Percentiles rank a stretch among this genome's conserved stretches.
Evolutionary conservation across 257 asterid genomes (phyloP).

Genomic region (Solanum chiquidenum): DNA sequence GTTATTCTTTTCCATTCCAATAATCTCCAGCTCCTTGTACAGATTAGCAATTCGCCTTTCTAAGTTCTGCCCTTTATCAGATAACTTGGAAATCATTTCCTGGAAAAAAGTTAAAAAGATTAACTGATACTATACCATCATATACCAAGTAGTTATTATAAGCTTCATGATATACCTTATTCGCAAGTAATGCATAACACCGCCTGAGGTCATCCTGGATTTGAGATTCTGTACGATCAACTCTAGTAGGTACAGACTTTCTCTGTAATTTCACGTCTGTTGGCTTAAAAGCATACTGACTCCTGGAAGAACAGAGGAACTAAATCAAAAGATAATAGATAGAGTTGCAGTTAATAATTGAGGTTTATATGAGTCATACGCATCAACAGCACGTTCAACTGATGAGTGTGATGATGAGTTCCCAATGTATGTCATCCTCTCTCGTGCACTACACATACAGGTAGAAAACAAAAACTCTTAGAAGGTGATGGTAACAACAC

Average conservation of each 20-base stretch:
- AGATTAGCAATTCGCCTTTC: conserved; percentile 44
- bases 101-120: neutral
- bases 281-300: conserved; percentile 67
- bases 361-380: conserved; percentile 27
- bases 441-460: conserved; percentile 33
- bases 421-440: conserved; percentile 18
- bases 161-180: conserved; percentile 35
- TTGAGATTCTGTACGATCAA: conserved; percentile 47
- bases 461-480: neutral
- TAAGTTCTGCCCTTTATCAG: conserved; percentile 73
- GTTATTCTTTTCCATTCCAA: conserved; percentile 12
- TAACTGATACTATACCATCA: neutral
- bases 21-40: conserved; percentile 33
- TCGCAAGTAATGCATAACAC: conserved; percentile 27
- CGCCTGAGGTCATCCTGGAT: conserved; percentile 54
- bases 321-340: neutral
- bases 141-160: neutral
- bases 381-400: conserved; percentile 39
- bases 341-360: neutral
- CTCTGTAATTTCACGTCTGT: conserved; percentile 42
- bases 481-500: neutral
- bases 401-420: conserved; percentile 31
- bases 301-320: conserved; percentile 25
- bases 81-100: conserved; percentile 47
- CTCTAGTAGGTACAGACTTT: conserved; percentile 23